Conservation (phyloP, 805 yeast species). For the Lipomyces lipofer region DNA sequence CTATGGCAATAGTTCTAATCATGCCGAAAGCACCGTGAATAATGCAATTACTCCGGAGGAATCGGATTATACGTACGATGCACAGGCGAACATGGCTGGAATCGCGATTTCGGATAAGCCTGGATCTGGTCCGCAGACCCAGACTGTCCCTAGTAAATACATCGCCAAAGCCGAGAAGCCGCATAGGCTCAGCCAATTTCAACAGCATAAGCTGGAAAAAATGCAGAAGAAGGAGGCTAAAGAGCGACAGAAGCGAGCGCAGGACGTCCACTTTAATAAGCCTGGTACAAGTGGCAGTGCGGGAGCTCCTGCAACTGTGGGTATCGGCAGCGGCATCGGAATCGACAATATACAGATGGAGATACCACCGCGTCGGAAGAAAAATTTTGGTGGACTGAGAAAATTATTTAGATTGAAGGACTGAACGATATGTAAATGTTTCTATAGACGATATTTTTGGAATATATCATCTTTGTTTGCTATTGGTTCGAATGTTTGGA, state of each 20-base stretch:
- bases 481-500: too few relatives aligned
- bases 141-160: too few relatives aligned
- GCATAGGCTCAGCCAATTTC: slow-evolving; percentile 23
- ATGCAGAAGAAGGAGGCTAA: slow-evolving; percentile 16
- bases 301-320: background rate
- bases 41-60: background rate
- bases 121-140: too few relatives aligned
- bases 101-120: background rate
- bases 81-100: background rate
- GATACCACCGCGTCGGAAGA: slow-evolving; percentile 21
- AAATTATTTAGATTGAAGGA: slow-evolving; percentile 15
- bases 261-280: slow-evolving; percentile 46
- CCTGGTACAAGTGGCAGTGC: slow-evolving; percentile 1
- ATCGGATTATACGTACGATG: background rate
- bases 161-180: slow-evolving; percentile 3
- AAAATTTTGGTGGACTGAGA: slow-evolving; percentile 21
- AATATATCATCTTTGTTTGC: too few relatives aligned
- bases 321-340: background rate
- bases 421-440: too few relatives aligned
- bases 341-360: background rate
- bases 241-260: slow-evolving; percentile 79
- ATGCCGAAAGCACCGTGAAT: too few relatives aligned
- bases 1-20: too few relatives aligned
- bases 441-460: too few relatives aligned
- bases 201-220: slow-evolving; percentile 14